Evolutionary conservation across 305 asterid species (phyloP).

Genomic region (Striga hermonthica): DNA sequence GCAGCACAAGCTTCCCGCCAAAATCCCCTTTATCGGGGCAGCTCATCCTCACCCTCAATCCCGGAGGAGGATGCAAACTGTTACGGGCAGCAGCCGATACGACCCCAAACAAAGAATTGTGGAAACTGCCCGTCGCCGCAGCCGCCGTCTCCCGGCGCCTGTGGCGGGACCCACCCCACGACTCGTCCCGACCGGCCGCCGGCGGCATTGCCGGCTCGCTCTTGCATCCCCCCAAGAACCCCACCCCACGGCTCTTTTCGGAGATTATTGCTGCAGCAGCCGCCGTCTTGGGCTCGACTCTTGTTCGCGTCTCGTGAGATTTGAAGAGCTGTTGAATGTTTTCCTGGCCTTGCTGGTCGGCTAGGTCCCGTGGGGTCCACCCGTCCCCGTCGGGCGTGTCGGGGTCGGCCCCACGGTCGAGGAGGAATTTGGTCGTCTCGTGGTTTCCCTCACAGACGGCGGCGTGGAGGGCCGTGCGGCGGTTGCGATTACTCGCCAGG

Average conservation of each 20-base stretch:
- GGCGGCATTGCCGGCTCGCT: slow-evolving; percentile 56
- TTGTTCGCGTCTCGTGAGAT: slow-evolving; percentile 24
- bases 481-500: slow-evolving; percentile 41
- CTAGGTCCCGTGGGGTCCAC: slow-evolving; percentile 61
- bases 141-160: slow-evolving; percentile 50
- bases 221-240: slow-evolving; percentile 60
- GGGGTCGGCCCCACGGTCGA: slow-evolving; percentile 60
- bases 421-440: slow-evolving; percentile 59
- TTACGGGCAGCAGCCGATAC: slow-evolving; percentile 41
- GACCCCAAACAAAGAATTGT: slow-evolving; percentile 71
- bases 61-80: not conserved
- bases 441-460: slow-evolving; percentile 78
- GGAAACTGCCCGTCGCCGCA: slow-evolving; percentile 38
- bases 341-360: slow-evolving; percentile 92
- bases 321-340: slow-evolving; percentile 58
- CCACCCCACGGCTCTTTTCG: slow-evolving; percentile 50
- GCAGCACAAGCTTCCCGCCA: slow-evolving; percentile 52
- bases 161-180: slow-evolving; percentile 47
- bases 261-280: slow-evolving; percentile 30
- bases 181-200: slow-evolving; percentile 35
- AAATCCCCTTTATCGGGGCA: slow-evolving; percentile 76
- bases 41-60: slow-evolving; percentile 59
- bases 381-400: slow-evolving; percentile 51
- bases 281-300: slow-evolving; percentile 26
- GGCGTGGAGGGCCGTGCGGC: slow-evolving; percentile 62